Base-by-base conservation (phyloP, 139 green algal genomes). In the Micromonas commoda region DNA sequence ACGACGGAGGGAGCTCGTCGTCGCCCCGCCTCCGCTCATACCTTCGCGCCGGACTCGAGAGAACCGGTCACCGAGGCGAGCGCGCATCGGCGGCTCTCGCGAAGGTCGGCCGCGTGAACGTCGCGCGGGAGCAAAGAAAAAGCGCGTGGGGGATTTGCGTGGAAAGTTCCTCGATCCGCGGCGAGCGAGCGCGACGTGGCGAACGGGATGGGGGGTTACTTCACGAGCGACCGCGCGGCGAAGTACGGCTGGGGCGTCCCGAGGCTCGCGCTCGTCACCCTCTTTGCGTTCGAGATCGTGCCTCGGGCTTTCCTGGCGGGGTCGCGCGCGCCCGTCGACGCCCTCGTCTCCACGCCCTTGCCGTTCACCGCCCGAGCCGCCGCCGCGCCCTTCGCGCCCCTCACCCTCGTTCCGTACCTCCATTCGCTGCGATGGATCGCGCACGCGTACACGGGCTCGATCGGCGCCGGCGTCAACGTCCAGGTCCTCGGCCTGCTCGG, bases 381-480 rank as follows among this genome's bases (percentile, higher is more conserved):
- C 16, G 9, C 16, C 45, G 45, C 9, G 45, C 16, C 16, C 16
- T 57, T 57, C 45, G 16, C 45, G 45, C 16, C 45, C 9, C 45
- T 57, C 45, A 57, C 45, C 9, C 45, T 57, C 45, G 45, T 16
- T 9, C 45, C 45, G 45, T 57, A 57, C 16, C 45, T 57, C 45
- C 9, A 9, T 9, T 57, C 45, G 9, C 45, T 9, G 20, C 9
- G 67, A 6, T 75, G 9, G 13, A 31, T 54, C 23, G 67, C 9
- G 33, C 67, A 75, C 67, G 23, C 61, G 67, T 75, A 75, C 67
- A 54, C 61, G 9, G 67, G 67, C 33, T 32, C 9, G 19, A 53
- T 75, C 23, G 67, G 67, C 67, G 67, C 67, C 13, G 67, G 23
- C 19, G 67, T 75, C 31, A 75, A 75, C 67, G 67, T 75, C 24